A percentile compares a stretch with the other conserved stretches of the same genome.
These are phyloP conservation scores for Tephrocybe rancida DNA, from an alignment of 768 basidiomycete species.

Conservation along the genomic window DNA sequence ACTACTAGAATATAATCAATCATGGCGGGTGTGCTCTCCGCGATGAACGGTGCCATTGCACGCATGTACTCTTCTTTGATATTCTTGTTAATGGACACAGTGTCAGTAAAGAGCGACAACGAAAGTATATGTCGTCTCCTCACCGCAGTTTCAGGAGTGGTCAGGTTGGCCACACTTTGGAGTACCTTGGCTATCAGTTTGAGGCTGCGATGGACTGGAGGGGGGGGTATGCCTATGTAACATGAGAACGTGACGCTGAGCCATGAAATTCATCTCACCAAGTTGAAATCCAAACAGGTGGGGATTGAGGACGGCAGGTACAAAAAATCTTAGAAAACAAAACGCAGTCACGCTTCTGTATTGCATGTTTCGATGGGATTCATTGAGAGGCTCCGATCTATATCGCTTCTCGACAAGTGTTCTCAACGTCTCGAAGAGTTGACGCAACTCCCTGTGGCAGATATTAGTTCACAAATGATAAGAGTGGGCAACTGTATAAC, in stretches of 20 bases:
- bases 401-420: slow-evolving; percentile 72
- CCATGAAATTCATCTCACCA: slow-evolving; percentile 46
- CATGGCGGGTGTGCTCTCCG: slow-evolving; percentile 67
- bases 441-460: slow-evolving; percentile 67
- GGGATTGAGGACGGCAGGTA: slow-evolving; percentile 88
- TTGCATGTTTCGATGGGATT: slow-evolving; percentile 56
- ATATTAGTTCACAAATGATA: not conserved
- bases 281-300: slow-evolving; percentile 80
- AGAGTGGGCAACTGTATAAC: slow-evolving; percentile 32
- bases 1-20: slow-evolving; percentile 75
- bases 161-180: slow-evolving; percentile 87
- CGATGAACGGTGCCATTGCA: slow-evolving; percentile 73
- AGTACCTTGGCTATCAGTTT: slow-evolving; percentile 89
- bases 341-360: slow-evolving; percentile 90
- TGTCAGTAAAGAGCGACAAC: not conserved
- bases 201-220: slow-evolving; percentile 74
- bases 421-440: slow-evolving; percentile 69
- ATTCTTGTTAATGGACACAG: not conserved
- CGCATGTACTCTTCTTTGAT: slow-evolving; percentile 81
- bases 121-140: not conserved
- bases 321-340: slow-evolving; percentile 87
- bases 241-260: slow-evolving; percentile 1
- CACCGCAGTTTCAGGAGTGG: slow-evolving; percentile 44
- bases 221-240: slow-evolving; percentile 61
- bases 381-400: slow-evolving; percentile 40